Evolutionary conservation across 192 early-diverging fungal species (phyloP), one percentile per base, ranked within the genome.

Genomic region (Umbelopsis ramanniana): DNA sequence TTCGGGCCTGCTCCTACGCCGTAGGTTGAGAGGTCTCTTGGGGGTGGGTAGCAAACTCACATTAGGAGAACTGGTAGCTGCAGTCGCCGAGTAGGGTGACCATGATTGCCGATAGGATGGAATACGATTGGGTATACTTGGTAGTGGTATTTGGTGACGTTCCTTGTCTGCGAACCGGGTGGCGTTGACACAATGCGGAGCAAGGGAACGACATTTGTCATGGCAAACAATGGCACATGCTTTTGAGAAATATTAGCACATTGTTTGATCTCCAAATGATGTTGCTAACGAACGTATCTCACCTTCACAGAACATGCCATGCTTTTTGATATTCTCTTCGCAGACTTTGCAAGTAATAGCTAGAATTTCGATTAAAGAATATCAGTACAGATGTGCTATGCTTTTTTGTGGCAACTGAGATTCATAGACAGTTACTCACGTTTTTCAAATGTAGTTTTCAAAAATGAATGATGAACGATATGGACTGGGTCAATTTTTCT

Each of bases 371-470:
- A 45, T n/a, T n/a, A 11, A 7, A 43, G 6, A 11, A 43, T 4
- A 7, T 43, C 6, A 43, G 6, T 7, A 43, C 6, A 5, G 11
- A 11, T 7, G 1, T 43, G 6, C 11, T 6, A 5, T 2, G 6
- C 0, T 1, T 43, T 12, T 7, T 11, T 2, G 6, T 43, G 40
- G 40, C 11, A 43, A 43, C 6, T 12, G 6, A 43, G 0, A 12
- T 12, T 43, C 29, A 8, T 8, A 40, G 8, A 40, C 38, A 11
- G 40, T 1, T 43, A 12, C 68, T 6, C 47, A 70, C 69, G 33
- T 70, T 48, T 70, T 54, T 70, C 69, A 70, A 70, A 70, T 4
- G 46, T 70, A 23, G 69, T 52, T 17, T 70, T 70, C 21, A 70
- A 38, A n/a, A 70, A 70, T 26, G 24, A 52, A 21, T 70, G 69